phyloP scores from a whole-genome alignment of 352 stramenopile species.

The Pythium utonaiense region DNA sequence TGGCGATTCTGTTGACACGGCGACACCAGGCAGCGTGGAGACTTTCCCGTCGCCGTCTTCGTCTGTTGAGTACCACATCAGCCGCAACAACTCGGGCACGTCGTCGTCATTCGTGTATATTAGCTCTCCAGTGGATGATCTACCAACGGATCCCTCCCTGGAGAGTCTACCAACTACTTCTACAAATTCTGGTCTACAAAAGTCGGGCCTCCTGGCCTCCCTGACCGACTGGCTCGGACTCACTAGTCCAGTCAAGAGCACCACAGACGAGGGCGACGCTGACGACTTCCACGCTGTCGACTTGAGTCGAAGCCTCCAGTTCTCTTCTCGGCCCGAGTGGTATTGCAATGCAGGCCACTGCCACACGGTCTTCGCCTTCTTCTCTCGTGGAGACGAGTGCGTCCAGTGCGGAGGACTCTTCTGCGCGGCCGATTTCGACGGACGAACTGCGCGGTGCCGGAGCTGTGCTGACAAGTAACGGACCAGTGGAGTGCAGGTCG shows the following conservation, averaged over 20 bases:
- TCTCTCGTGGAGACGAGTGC: slow-evolving; percentile 51
- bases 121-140: slow-evolving; percentile 28
- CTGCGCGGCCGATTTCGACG: slow-evolving; percentile 47
- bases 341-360: slow-evolving; percentile 67
- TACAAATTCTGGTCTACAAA: slow-evolving; percentile 14
- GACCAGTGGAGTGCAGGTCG: too few relatives aligned
- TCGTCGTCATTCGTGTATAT: slow-evolving; percentile 51
- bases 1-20: not conserved
- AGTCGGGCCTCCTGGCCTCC: slow-evolving; percentile 9
- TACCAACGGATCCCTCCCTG: slow-evolving; percentile 9
- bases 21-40: not conserved
- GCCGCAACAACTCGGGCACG: slow-evolving; percentile 33
- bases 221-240: slow-evolving; percentile 13
- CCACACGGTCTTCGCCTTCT: slow-evolving; percentile 66
- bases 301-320: slow-evolving; percentile 20
- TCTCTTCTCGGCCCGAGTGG: slow-evolving; percentile 61
- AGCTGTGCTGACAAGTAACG: not conserved
- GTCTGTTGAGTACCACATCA: slow-evolving; percentile 18
- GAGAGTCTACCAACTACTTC: slow-evolving; percentile 4
- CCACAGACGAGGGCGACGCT: not conserved
- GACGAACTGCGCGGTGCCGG: not conserved
- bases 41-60: not conserved
- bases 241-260: not conserved
- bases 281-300: not conserved
- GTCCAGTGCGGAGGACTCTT: slow-evolving; percentile 48